Conservation (phyloP, 495 filamentous ascomycete genomes). For the Niebla homalea region DNA sequence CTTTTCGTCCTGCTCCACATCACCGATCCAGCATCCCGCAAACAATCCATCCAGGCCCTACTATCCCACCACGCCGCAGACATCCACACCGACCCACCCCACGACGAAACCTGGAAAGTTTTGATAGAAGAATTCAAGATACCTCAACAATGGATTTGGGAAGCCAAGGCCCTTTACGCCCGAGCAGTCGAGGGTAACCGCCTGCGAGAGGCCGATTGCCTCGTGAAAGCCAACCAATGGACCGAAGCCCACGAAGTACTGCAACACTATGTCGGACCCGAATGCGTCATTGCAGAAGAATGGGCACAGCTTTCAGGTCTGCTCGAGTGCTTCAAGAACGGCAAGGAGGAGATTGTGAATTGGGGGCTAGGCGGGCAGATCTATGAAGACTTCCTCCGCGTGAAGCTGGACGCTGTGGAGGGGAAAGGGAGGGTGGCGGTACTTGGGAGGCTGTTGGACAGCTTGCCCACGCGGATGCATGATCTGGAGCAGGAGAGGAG, state of each 20-base stretch:
- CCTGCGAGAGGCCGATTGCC: conserved; percentile 53
- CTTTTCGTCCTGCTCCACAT: conserved; percentile 70
- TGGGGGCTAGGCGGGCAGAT: conserved; percentile 73
- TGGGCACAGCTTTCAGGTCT: conserved; percentile 48
- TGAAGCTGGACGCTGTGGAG: conserved; percentile 25
- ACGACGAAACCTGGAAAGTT: conserved; percentile 41
- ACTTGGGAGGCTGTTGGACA: conserved; percentile 45
- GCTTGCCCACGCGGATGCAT: conserved; percentile 46
- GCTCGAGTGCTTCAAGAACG: conserved; percentile 51
- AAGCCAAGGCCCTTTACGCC: conserved; percentile 73
- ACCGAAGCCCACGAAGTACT: conserved; percentile 76
- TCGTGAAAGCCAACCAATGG: conserved; percentile 62
- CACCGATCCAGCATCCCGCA: conserved; percentile 45
- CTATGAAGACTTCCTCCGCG: conserved; percentile 66
- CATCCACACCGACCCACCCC: conserved; percentile 29
- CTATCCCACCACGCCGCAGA: conserved; percentile 43
- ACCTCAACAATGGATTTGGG: conserved; percentile 66
- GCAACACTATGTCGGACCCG: conserved; percentile 60
- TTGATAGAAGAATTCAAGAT: conserved; percentile 50
- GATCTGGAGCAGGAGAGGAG: conserved; percentile 21
- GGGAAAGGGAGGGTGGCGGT: conserved; percentile 24
- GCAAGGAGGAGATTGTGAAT: conserved; percentile 31
- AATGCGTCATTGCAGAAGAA: conserved; percentile 64
- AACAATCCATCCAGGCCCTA: conserved; percentile 43
- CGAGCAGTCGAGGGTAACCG: conserved; percentile 51